Evolutionary conservation across 495 filamentous ascomycete genomes (phyloP).

Genomic region (Elasticomyces elasticus): DNA sequence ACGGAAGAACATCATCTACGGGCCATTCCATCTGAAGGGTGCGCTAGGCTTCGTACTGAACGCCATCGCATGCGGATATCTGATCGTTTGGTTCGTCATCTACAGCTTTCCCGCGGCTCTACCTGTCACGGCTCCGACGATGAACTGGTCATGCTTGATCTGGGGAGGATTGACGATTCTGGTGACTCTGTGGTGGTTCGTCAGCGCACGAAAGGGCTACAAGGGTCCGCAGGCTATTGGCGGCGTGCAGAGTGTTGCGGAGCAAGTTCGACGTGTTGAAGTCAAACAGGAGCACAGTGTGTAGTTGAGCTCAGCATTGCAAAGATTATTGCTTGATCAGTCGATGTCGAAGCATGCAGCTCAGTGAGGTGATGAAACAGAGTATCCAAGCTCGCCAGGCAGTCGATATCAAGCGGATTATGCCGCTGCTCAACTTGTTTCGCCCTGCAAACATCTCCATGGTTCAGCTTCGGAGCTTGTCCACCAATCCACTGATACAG

Average conservation of each 20-base stretch:
- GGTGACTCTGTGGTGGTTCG: conserved; percentile 22
- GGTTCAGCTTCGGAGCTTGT: too few relatives aligned
- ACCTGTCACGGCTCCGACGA: conserved; percentile 24
- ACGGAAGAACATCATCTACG: conserved; percentile 52
- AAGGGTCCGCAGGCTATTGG: conserved; percentile 19
- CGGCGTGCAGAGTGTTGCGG: neutral
- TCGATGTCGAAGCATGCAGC: too few relatives aligned
- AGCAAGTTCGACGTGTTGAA: neutral
- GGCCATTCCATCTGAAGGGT: conserved; percentile 54
- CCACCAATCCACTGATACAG: too few relatives aligned
- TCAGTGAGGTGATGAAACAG: too few relatives aligned
- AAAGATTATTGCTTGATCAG: too few relatives aligned
- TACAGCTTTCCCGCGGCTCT: conserved; percentile 52
- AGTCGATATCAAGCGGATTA: too few relatives aligned
- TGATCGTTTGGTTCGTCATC: conserved; percentile 55
- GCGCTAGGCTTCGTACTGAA: conserved; percentile 49
- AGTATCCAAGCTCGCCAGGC: too few relatives aligned
- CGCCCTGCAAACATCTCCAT: too few relatives aligned
- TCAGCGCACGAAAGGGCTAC: conserved; percentile 15
- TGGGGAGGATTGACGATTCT: conserved; percentile 25
- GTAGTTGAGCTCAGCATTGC: too few relatives aligned
- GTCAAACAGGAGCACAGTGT: too few relatives aligned
- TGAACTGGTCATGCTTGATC: conserved; percentile 22
- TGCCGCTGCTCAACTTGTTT: too few relatives aligned
- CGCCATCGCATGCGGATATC: conserved; percentile 48